Base-by-base conservation (phyloP, 1,139 yeast species). In the Lodderomyces pseudojiufengensis region DNA sequence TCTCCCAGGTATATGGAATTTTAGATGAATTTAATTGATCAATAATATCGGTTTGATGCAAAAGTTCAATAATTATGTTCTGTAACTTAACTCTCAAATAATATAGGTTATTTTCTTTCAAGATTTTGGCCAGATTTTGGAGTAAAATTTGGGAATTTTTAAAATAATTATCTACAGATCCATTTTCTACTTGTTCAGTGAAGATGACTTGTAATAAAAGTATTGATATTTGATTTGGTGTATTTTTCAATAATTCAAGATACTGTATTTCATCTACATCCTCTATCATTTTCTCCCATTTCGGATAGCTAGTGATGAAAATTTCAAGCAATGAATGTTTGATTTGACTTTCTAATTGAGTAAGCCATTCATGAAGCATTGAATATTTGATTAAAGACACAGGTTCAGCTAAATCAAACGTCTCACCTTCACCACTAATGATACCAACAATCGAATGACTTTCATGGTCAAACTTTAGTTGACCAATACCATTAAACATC, bases 401-500 rank as follows among this genome's bases (percentile, higher is more conserved):
- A 0, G 78, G 73, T 3, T 57, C 50, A 0, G 30, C 34, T 10
- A 90, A 61, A 0, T 11, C 7, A 1, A 90, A 59, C 0, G 32
- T 39, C 49, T 90, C 97, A 0, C 80, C 84, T 46, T 85, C 84
- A 7, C 66, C 64, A 20, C 96, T 83, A 1, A 49, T 37, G 1
- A 88, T 63, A 1, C 77, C 78, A 0, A 49, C 47, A 2, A 87
- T 73, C 0, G 47, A 34, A 0, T 64, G 57, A 6, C 51, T 50
- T 2, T 63, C 64, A 0, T 54, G 47, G 24, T 74, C 73, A 39
- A 63, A 66, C 0, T 60, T 51, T 2, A 86, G 48, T 3, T 65
- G 55, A 0, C 71, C 50, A 8, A 87, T 65, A 1, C 95, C 95
- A 3, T 78, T 59, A 55, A 84, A 88, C 79, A 92, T 74, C 50